Evolutionary conservation across 2,329 filamentous ascomycete species (phyloP), one percentile per base, ranked within the genome.

Genomic region (Cladosporium halotolerans): DNA sequence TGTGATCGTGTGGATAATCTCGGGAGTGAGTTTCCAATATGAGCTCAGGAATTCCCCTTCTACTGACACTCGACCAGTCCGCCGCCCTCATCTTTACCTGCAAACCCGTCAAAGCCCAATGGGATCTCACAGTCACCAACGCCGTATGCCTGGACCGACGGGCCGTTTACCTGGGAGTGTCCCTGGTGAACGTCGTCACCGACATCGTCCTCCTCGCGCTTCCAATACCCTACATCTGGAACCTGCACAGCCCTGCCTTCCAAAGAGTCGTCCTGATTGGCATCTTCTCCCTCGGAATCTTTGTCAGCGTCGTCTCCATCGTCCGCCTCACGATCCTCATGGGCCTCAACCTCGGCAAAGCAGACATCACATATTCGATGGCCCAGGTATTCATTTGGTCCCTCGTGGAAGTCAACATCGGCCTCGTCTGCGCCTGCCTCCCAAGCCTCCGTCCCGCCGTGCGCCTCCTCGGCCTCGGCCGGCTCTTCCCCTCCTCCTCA

Each of bases 261-360:
- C 56, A 56, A 40, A 40, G 41, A n/a, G 33, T 58, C 8, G 54
- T 49, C 23, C 53, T 58, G 5, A 44, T 40, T 11, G 42, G 48
- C 40, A 54, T 59, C 39, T 59, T 59, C 45, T 23, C 54, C 14
- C 53, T 59, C 8, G 57, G 57, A 23, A 53, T 49, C 39, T 59
- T 59, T 45, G 53, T 56, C 51, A 54, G 23, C 28, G 54, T 56
- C n/a, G 54, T 56, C 32, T 56, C 54, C 3, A 54, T 53, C 23
- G 36, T 56, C 9, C 50, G 54, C 34, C 44, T 56, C 18, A 41
- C n/a, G 28, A 53, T 53, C 13, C 50, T 56, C 34, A 56, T 56
- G 54, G 40, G 46, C 23, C 43, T 56, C n/a, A 46, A 56, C 9
- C 50, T 56, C 16, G 32, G 23, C 3, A 43, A 33, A n/a, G 14